phyloP scores from a whole-genome alignment of 2,329 filamentous ascomycete genomes.

The Ophiostoma populinum region DNA sequence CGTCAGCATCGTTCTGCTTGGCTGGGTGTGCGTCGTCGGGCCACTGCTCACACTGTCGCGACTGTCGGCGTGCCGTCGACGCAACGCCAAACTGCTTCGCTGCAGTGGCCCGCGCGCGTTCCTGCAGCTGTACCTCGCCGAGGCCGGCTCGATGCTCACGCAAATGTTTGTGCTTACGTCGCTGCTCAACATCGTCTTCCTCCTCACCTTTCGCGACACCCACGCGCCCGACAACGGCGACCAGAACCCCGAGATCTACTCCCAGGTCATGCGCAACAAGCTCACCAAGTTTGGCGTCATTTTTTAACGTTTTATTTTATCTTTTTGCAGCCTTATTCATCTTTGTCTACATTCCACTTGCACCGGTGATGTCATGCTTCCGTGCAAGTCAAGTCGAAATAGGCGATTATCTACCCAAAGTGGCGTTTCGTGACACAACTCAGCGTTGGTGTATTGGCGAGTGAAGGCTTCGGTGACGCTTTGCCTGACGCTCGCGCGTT shows the following conservation, averaged over 20 bases:
- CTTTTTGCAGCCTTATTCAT: not conserved
- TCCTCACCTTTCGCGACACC: constrained; percentile 5
- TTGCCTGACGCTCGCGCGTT: no score
- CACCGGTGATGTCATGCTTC: no score
- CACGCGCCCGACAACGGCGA: not conserved
- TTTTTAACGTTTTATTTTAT: constrained; percentile 2
- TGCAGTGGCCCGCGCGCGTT: not conserved
- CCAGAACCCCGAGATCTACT: constrained; percentile 8
- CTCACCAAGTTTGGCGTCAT: constrained; percentile 4
- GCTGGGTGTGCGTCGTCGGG: not conserved
- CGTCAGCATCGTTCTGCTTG: not conserved
- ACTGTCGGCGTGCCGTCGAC: constrained; percentile 1
- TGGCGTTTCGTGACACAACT: no score
- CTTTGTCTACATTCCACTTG: no score
- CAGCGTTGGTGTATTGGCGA: no score
- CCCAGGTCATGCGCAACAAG: constrained; percentile 9
- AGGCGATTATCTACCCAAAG: no score
- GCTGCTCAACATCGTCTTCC: constrained; percentile 7
- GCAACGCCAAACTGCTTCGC: not conserved
- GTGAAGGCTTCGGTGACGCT: no score
- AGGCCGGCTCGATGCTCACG: not conserved
- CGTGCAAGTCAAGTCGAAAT: no score
- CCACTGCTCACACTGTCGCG: not conserved
- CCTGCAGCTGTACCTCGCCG: not conserved
- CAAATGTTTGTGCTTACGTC: constrained; percentile 5